Conservation (phyloP, 2,329 filamentous ascomycete genomes). For the Rutstroemia sp. region DNA sequence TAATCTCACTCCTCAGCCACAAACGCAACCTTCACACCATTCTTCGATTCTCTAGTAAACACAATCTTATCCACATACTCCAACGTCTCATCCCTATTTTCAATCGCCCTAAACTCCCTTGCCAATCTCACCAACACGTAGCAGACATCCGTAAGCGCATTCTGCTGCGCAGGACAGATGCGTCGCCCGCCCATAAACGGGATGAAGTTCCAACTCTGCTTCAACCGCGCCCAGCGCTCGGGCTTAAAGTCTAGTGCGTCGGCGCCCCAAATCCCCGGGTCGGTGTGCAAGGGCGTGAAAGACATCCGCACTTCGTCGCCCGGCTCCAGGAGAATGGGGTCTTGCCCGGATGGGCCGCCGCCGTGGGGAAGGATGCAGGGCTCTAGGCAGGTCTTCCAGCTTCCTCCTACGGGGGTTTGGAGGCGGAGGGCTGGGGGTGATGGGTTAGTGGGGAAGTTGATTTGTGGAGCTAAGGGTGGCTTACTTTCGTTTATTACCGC, state of each 20-base stretch:
- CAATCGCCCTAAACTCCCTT: conserved; percentile 35
- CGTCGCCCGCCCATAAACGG: conserved; percentile 66
- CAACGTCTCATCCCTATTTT: conserved; percentile 1
- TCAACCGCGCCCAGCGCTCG: conserved; percentile 32
- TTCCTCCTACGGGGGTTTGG: conserved; percentile 30
- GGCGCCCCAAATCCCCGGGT: conserved; percentile 34
- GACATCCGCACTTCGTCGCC: conserved; percentile 15
- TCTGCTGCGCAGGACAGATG: conserved; percentile 54
- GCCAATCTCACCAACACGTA: conserved; percentile 9
- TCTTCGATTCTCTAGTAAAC: conserved; percentile 9
- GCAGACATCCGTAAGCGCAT: conserved; percentile 6
- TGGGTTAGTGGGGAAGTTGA: background rate
- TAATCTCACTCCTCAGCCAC: background rate
- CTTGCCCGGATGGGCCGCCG: conserved; percentile 27
- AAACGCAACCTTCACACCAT: conserved; percentile 13
- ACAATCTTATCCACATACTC: conserved; percentile 8
- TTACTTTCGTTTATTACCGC: conserved; percentile 50
- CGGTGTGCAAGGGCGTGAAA: conserved; percentile 14
- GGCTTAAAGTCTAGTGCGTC: conserved; percentile 34
- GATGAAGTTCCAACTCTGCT: conserved; percentile 41
- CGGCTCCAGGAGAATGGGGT: conserved; percentile 21
- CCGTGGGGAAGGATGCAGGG: conserved; percentile 27
- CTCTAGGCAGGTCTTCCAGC: background rate
- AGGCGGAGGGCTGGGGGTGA: conserved; percentile 21
- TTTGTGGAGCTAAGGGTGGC: conserved; percentile 6